These are phyloP conservation scores for Ophiocordyceps australis DNA, from an alignment of 2,329 filamentous ascomycete genomes.

Conservation along the genomic window DNA sequence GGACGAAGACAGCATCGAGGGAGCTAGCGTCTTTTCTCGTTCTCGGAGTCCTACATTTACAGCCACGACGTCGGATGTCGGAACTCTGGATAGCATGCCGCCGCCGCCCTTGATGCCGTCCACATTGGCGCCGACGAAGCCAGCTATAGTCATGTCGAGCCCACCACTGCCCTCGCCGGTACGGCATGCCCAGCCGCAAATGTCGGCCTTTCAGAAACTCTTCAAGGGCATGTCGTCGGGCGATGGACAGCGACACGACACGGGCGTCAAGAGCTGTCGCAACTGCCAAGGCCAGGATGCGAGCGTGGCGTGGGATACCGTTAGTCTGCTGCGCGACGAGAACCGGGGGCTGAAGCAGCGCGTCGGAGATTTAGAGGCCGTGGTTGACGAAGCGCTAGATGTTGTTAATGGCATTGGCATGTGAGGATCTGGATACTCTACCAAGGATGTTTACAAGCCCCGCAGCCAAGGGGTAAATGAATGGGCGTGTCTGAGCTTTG, in stretches of 20 bases:
- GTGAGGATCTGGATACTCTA: no score
- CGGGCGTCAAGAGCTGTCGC: slow-evolving; percentile 17
- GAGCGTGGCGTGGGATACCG: slow-evolving; percentile 46
- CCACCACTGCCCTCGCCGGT: slow-evolving; percentile 12
- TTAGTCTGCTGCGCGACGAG: slow-evolving; percentile 41
- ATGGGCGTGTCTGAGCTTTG: no score
- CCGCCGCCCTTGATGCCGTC: slow-evolving; percentile 5
- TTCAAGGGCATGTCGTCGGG: slow-evolving; percentile 24
- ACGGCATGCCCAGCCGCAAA: slow-evolving; percentile 15
- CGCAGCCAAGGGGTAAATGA: no score
- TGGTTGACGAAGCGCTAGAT: slow-evolving; percentile 42
- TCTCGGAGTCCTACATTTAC: slow-evolving; percentile 36
- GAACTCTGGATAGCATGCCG: slow-evolving; percentile 4
- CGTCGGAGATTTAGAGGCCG: slow-evolving; percentile 38
- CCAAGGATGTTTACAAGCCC: no score
- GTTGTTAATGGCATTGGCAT: slow-evolving; percentile 36
- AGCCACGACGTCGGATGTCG: slow-evolving; percentile 15
- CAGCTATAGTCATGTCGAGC: no score
- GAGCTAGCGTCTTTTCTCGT: slow-evolving; percentile 41
- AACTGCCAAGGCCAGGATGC: slow-evolving; percentile 41
- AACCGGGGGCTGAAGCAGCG: slow-evolving; percentile 42
- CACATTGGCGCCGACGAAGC: no score
- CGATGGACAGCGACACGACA: no score
- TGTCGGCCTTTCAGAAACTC: slow-evolving; percentile 21
- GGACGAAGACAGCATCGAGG: slow-evolving; percentile 31